These are phyloP conservation scores for Staphylotrichum longicolle DNA, from an alignment of 495 filamentous ascomycete genomes.

Conservation along the genomic window DNA sequence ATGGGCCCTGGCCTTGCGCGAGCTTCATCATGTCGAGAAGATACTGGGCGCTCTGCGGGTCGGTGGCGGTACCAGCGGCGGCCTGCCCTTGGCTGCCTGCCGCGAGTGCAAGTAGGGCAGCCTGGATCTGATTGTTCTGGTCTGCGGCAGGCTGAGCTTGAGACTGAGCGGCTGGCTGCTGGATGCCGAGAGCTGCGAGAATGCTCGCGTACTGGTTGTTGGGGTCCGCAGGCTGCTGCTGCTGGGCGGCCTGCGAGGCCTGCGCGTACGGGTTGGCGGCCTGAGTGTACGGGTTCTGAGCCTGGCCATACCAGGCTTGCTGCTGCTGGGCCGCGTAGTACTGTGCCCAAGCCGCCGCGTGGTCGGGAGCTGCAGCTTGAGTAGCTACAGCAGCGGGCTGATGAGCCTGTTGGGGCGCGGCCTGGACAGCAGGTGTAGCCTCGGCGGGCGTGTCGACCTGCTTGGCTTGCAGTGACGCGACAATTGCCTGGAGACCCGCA, in stretches of 20 bases:
- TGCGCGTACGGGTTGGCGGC: slow-evolving; percentile 26
- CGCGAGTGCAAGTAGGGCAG: slow-evolving; percentile 25
- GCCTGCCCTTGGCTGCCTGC: slow-evolving; percentile 18
- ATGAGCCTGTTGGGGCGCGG: slow-evolving; percentile 11
- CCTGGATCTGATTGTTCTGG: slow-evolving; percentile 24
- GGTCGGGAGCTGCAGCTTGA: slow-evolving; percentile 25
- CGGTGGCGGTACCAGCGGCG: slow-evolving; percentile 8
- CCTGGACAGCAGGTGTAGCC: slow-evolving; percentile 2
- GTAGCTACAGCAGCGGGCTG: slow-evolving; percentile 4
- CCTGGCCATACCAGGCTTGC: slow-evolving; percentile 33
- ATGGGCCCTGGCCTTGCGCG: slow-evolving; percentile 17
- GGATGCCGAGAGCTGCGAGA: slow-evolving; percentile 26
- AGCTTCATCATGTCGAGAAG: slow-evolving; percentile 26
- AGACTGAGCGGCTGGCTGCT: slow-evolving; percentile 18
- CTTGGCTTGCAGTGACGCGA: slow-evolving; percentile 25
- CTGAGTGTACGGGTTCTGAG: slow-evolving; percentile 27
- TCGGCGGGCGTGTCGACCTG: slow-evolving; percentile 18
- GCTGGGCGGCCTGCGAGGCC: slow-evolving; percentile 11
- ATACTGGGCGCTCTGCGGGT: slow-evolving; percentile 26
- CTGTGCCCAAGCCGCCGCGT: slow-evolving; percentile 32
- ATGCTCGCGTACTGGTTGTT: slow-evolving; percentile 27
- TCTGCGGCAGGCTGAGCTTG: slow-evolving; percentile 19
- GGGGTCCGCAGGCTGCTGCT: slow-evolving; percentile 21
- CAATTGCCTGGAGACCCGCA: slow-evolving; percentile 33
- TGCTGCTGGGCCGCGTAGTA: slow-evolving; percentile 34